Base-by-base conservation (phyloP, 148 eudicot species). In the Rhododendron molle region DNA sequence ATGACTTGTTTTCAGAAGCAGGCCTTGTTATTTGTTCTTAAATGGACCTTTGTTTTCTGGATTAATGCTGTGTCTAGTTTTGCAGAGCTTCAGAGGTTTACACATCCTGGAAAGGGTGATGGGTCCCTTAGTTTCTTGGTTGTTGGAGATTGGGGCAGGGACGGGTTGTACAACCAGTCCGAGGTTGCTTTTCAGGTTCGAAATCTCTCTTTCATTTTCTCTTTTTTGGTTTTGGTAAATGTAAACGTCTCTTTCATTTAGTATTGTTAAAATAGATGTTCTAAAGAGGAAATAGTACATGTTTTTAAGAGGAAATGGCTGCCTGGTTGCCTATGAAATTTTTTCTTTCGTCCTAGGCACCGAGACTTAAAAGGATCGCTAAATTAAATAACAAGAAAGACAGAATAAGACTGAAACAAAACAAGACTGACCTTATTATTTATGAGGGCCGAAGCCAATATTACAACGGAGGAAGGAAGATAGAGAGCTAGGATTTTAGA, bases 61-160 rank as follows among this genome's bases (percentile, higher is more conserved):
- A 54, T 77, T 23, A 77, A n/a, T 77, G n/a, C 14, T 21, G 80
- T 77, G 30, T 44, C 52, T 7, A 77, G 54, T 77, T 10, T 44
- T 30, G 85, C 88, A 0, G 79, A 82, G 80, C 85, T 86, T 12
- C 74, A 86, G 52, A 82, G 32, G 71, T 40, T 86, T 54, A 12
- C 43, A 44, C 90, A 87, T 36, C 40, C 16, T 2, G 13, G 30
- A 3, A 83, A 85, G 32, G 32, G 21, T 15, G 76, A 69, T 85
- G 90, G 85, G 21, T 85, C 88, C 16, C 79, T 89, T 16, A 86
- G 85, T 44, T 84, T 89, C 60, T 76, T 89, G 87, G 90, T 85
- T 23, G 40, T 89, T n/a, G 90, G 90, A 76, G 90, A 89, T 76
- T 89, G 90, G 90, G 90, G 90, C n/a, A 81, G 88, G 85, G 65